These are phyloP conservation scores for Fraxinus albicans DNA, from an alignment of 305 asterid species.

Conservation along the genomic window DNA sequence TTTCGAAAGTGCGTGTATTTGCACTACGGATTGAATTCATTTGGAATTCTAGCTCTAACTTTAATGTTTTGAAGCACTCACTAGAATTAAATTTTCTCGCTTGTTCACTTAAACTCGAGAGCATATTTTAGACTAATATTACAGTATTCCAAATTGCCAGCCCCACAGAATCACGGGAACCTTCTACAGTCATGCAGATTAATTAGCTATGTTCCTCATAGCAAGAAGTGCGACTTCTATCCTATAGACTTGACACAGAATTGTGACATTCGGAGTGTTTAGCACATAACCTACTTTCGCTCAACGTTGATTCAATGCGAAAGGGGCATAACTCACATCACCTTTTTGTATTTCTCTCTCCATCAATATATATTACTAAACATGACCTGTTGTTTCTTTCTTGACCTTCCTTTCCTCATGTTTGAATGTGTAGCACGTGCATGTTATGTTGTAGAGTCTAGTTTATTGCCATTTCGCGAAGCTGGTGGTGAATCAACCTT, in stretches of 20 bases:
- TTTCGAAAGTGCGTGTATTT: not conserved
- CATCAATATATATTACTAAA: not conserved
- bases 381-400: not conserved
- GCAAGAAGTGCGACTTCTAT: not conserved
- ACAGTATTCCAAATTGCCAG: not conserved
- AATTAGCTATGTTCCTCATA: not conserved
- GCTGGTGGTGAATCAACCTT: no score
- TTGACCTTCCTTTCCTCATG: not conserved
- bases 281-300: not conserved
- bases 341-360: not conserved
- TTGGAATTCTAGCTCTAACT: not conserved
- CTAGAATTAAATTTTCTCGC: not conserved
- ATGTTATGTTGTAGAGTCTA: no score
- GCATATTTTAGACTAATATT: not conserved
- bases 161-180: not conserved
- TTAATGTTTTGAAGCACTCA: not conserved
- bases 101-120: not conserved
- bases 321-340: not conserved
- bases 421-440: not conserved
- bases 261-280: not conserved
- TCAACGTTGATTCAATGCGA: not conserved
- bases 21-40: not conserved
- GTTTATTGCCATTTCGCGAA: no score
- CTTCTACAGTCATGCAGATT: not conserved
- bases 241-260: not conserved